These are phyloP conservation scores for Ceratocystis albifundus DNA, from an alignment of 2,329 filamentous ascomycete genomes.

Conservation along the genomic window DNA sequence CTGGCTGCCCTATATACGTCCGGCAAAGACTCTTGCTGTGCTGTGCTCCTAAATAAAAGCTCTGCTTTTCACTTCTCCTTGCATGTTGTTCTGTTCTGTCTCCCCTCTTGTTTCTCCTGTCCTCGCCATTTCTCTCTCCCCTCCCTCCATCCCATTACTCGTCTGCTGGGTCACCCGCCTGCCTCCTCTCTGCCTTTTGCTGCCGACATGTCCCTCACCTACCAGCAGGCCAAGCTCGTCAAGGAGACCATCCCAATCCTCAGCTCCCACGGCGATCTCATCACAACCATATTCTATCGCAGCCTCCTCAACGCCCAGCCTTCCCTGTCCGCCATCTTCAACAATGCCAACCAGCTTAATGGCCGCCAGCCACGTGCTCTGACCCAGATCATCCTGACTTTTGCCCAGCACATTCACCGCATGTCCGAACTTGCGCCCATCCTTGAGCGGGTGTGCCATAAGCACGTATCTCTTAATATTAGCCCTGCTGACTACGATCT, in stretches of 20 bases:
- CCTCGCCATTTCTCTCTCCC: background rate
- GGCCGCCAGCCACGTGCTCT: constrained; percentile 60
- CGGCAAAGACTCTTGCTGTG: background rate
- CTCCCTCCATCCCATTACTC: too few relatives aligned
- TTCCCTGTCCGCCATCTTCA: constrained; percentile 58
- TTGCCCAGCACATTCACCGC: constrained; percentile 61
- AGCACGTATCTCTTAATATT: constrained; percentile 62
- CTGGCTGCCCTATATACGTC: too few relatives aligned
- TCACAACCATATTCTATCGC: constrained; percentile 62
- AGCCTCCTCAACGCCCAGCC: constrained; percentile 55
- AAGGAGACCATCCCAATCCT: constrained; percentile 67
- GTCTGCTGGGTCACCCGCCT: constrained; percentile 18
- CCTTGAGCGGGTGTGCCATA: constrained; percentile 61
- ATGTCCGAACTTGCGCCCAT: constrained; percentile 45
- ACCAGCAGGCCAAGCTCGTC: constrained; percentile 56
- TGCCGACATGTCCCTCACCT: constrained; percentile 41
- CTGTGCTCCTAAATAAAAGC: background rate
- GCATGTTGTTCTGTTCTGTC: background rate
- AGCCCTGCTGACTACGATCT: constrained; percentile 57
- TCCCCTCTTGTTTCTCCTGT: background rate
- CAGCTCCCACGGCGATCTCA: constrained; percentile 53
- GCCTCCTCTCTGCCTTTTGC: constrained; percentile 13
- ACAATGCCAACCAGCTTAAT: constrained; percentile 54
- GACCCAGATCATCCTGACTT: constrained; percentile 57
- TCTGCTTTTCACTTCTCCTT: background rate